Base-by-base conservation (phyloP, 2,329 filamentous ascomycete genomes). In the Aureobasidium vineae region DNA sequence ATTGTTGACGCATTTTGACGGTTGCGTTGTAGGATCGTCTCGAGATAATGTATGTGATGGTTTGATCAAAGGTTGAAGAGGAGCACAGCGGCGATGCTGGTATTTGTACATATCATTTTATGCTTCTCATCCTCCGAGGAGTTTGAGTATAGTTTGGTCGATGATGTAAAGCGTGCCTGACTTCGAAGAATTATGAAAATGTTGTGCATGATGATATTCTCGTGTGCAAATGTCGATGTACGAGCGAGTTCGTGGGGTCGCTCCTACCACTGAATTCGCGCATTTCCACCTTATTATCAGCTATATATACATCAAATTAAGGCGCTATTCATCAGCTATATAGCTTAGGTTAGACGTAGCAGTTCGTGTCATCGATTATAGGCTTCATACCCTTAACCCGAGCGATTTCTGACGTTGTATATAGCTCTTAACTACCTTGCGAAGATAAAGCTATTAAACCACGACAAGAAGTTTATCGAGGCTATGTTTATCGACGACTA, bases 401-500 rank as follows among this genome's bases (percentile, higher is more conserved):
- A 52, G 47, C 50, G 19, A 19, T 19, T 56, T 56, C 53, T 56
- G 19, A 40, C 53, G 15, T 41, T 23, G 5, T 23, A 26, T 59
- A 38, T 26, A 59, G 54, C n/a, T 16, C 21, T 43, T 21, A 43
- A 59, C 23, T 31, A 59, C 38, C 19, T 28, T 26, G 28, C 11
- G 8, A 41, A 43, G 11, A 59, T 59, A 15, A 23, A 5, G n/a
- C n/a, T 43, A 5, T 23, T 3, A 40, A 21, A 43, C 4, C 36
- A 40, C 36, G 36, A 40, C 15, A 40, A 40, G 36, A 40, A 40
- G 36, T 13, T 40, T 53, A 53, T 53, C 50, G n/a, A 53, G 50
- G 50, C 50, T 23, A 53, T 53, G 50, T 53, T 53, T 53, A 23
- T 23, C 50, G 50, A 53, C 26, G 50, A 31, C 26, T 53, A 23